Base-by-base conservation (phyloP, 345 rosid species). In the Barbarea vulgaris region DNA sequence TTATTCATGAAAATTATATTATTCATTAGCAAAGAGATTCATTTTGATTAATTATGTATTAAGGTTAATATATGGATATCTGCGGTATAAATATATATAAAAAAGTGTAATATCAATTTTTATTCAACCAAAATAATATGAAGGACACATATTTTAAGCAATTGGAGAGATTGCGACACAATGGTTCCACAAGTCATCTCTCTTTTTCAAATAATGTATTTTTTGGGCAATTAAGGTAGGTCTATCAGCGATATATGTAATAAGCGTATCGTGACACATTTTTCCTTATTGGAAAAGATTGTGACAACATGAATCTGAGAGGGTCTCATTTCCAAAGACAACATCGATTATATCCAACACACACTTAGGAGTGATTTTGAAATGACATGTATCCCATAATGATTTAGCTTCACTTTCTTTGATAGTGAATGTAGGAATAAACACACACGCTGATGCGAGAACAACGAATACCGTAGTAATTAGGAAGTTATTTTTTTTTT, bases 351-450 rank as follows among this genome's bases (percentile, higher is more conserved):
- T 56, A 31, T 56, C 11, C 24, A 56, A 56, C 0, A 14, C 41
- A 56, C 22, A 56, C 3, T 58, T 18, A n/a, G 39, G 39, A 56
- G 22, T 56, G 61, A 56, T 56, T 56, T 56, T 56, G 3, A 56
- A 36, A 31, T 28, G 8, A 56, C 62, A 57, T 17, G 42, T 31
- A 17, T 31, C n/a, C n/a, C n/a, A n/a, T n/a, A n/a, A n/a, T n/a
- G n/a, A n/a, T n/a, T n/a, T n/a, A n/a, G n/a, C n/a, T 31, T 57
- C 62, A 2, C 1, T 0, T 31, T 57, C 62, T 57, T 57, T 41
- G 1, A 31, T 7, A n/a, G n/a, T 0, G 9, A 31, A 9, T n/a
- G 11, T 4, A 2, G 25, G 62, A 57, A 57, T 25, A 17, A 4
- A 57, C 0, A 2, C 24, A 57, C 25, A 17, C 6, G 19, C 41